These are phyloP conservation scores for Leccinum subrobustum DNA, from an alignment of 1,284 basidiomycete genomes.

Conservation along the genomic window DNA sequence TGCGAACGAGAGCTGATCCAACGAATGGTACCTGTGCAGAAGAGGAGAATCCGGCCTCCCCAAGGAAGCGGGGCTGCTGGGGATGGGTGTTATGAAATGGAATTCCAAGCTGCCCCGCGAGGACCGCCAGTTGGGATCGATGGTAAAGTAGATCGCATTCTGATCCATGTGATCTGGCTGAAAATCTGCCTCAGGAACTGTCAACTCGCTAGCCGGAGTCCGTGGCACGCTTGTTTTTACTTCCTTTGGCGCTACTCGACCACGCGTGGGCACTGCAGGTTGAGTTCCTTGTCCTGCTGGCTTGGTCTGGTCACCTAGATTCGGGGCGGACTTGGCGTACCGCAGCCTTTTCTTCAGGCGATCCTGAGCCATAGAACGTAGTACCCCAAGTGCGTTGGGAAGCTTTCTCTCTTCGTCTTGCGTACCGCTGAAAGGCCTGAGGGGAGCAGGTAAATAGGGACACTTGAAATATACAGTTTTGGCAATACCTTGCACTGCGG, in stretches of 20 bases:
- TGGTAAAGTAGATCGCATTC: slow-evolving; percentile 30
- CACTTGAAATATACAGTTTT: not conserved
- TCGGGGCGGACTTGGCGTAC: slow-evolving; percentile 28
- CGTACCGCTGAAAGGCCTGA: slow-evolving; percentile 14
- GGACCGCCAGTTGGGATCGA: slow-evolving; percentile 23
- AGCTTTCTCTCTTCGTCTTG: slow-evolving; percentile 9
- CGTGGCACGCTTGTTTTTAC: not conserved
- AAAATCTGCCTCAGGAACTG: not conserved
- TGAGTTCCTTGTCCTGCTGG: not conserved
- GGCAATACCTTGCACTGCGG: slow-evolving; percentile 18
- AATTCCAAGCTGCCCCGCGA: slow-evolving; percentile 26
- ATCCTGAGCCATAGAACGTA: slow-evolving; percentile 16
- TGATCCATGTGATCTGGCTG: slow-evolving; percentile 13
- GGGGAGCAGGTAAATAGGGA: not conserved
- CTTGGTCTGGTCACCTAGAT: slow-evolving; percentile 17
- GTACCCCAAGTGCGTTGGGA: slow-evolving; percentile 4
- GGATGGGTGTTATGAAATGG: slow-evolving; percentile 29
- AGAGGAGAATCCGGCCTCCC: slow-evolving; percentile 28
- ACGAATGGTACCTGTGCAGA: slow-evolving; percentile 22
- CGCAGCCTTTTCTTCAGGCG: slow-evolving; percentile 24
- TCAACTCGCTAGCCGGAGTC: not conserved
- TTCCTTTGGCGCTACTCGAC: not conserved
- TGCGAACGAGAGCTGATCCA: slow-evolving; percentile 19
- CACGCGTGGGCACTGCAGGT: not conserved
- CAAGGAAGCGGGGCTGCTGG: slow-evolving; percentile 7